Base-by-base conservation (phyloP, 2,329 filamentous ascomycete species). In the Coniochaeta sp. region DNA sequence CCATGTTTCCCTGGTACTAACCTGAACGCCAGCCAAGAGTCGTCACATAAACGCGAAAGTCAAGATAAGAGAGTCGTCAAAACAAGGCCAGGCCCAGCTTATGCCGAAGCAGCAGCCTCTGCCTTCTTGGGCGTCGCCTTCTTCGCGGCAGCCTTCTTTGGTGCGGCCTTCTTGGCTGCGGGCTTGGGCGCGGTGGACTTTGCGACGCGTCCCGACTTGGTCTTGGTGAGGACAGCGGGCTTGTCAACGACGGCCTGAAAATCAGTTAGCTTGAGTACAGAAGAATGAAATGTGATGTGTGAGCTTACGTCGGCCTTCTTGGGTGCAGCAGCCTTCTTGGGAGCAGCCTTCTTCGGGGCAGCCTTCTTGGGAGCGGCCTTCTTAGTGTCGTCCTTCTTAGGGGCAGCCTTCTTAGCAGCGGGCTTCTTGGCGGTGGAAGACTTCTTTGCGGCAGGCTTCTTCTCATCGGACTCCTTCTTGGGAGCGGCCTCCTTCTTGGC, bases 151-250 rank as follows among this genome's bases (percentile, higher is more conserved):
- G 72, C 68, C 70, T 75, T 75, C 65, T 77, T 75, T 7, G 75
- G 69, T 55, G 63, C 63, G 6, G 68, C 67, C 62, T 70, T 72
- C 68, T 78, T 79, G 54, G 69, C 65, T 2, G 72, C 72, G 38
- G 75, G 70, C 64, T 69, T 69, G 52, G 75, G 71, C 32, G 76
- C 73, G 22, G 78, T 75, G 22, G 78, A 75, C 82, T 94, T 95
- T 62, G 86, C 82, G 62, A 95, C 86, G 60, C 90, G 86, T 48
- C 90, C 89, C 51, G 88, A 85, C 82, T 94, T 94, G 69, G 89
- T 91, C 82, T 89, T 91, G 67, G 79, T 81, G 50, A 91, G 72
- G 48, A 86, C 77, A 63, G 84, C 83, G 56, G 83, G 77, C 71
- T 86, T 84, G 60, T 89, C 84, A 52, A 84, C 78, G 51, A 87